Base-by-base conservation (phyloP, 176 grass and related monocot species). In the Juncus inflexus region DNA sequence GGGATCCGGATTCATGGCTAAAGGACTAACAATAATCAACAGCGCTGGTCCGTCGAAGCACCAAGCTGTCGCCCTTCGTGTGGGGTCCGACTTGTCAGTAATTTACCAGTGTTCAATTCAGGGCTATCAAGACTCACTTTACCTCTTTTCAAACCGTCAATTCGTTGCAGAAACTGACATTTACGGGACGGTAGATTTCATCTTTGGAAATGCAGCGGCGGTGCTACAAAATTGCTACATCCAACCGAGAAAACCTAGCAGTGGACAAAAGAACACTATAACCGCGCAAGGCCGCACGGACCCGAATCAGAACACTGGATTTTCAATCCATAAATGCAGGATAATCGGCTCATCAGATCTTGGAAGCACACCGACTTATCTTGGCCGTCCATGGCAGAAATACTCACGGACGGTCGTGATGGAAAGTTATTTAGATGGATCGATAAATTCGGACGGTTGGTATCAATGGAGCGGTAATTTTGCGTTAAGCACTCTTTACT, bases 81-180 rank as follows among this genome's bases (percentile, higher is more conserved):
- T 89, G 3, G 83, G 75, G 15, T 72, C 71, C 3, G 92, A 97
- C 79, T 76, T 62, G 59, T 88, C 87, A 1, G 85, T 83, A 1
- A 40, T 97, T 49, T 89, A 89, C 82, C 74, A 82, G 19, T 89
- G 92, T 60, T 61, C 65, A 51, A 64, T 97, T 38, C 58, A 86
- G 70, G 92, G 77, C 3, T 77, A 84, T 63, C 92, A 97, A 52
- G 87, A 91, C 75, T 89, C 92, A 2, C 85, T 97, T 16, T 84
- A 81, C 47, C 41, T 66, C 12, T 77, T 81, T 82, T 97, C 92
- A 56, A 87, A 81, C 71, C 84, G 82, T 4, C 92, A 91, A 38
- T 91, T 97, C 77, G 83, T 67, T 15, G 15, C 61, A 41, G 74
- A 86, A 6, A 50, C 16, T 0, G 67, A 68, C 55, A 79, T 97